These are phyloP conservation scores for Zasmidium citrigriseum DNA, from an alignment of 2,329 filamentous ascomycete genomes.

Conservation along the genomic window DNA sequence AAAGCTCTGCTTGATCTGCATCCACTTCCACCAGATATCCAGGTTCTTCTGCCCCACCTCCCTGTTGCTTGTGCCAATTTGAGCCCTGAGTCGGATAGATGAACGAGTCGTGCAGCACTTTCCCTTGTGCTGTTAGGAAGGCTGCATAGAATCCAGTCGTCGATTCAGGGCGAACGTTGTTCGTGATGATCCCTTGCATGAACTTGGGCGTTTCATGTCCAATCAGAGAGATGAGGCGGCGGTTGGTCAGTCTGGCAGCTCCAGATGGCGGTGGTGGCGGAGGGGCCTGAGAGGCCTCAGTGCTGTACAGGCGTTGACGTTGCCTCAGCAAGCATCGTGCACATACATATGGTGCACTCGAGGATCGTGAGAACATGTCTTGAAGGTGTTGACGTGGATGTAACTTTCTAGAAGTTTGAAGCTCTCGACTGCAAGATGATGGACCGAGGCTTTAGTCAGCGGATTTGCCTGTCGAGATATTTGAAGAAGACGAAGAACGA, in stretches of 20 bases:
- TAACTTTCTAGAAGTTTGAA: no score
- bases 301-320: conserved; percentile 17
- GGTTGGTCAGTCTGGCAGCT: conserved; percentile 63
- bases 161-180: conserved; percentile 59
- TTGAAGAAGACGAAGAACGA: background rate
- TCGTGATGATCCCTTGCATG: conserved; percentile 84
- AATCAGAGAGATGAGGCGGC: conserved; percentile 75
- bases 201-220: conserved; percentile 81
- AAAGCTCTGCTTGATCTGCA: conserved; percentile 59
- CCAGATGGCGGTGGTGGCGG: conserved; percentile 54
- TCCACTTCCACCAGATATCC: conserved; percentile 84
- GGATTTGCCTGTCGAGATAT: background rate
- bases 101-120: conserved; percentile 86
- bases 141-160: conserved; percentile 70
- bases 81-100: conserved; percentile 66
- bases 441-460: background rate
- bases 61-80: conserved; percentile 29
- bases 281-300: conserved; percentile 25
- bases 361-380: conserved; percentile 15
- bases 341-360: conserved; percentile 22
- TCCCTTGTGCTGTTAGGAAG: conserved; percentile 80
- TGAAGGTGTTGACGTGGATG: background rate
- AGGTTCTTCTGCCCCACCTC: conserved; percentile 37
- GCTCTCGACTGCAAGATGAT: background rate
- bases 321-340: conserved; percentile 23